Conservation (phyloP, 2,329 filamentous ascomycete genomes). For the Aphanocladium album region DNA sequence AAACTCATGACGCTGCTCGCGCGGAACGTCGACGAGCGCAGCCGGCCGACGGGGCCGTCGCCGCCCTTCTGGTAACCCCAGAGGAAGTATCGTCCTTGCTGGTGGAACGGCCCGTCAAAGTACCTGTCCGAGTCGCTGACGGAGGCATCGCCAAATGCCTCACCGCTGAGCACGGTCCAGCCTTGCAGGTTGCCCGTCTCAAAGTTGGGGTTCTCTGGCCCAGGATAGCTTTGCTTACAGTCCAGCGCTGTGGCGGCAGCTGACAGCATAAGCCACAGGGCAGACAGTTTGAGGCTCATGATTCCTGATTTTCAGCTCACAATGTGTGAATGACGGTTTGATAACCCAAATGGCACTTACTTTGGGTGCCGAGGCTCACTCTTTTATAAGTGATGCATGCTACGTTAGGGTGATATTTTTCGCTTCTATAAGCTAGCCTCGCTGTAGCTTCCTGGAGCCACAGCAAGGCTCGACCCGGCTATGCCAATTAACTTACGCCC, state of each 20-base stretch:
- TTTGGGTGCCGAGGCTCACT: neutral
- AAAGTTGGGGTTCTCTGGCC: constrained; percentile 21
- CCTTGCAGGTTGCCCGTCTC: constrained; percentile 23
- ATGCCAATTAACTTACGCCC: neutral
- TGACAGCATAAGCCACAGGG: neutral
- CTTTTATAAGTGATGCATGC: neutral
- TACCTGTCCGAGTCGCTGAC: constrained; percentile 19
- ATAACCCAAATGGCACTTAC: neutral
- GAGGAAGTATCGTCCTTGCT: constrained; percentile 22
- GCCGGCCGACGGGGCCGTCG: constrained; percentile 22
- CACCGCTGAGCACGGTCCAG: constrained; percentile 23
- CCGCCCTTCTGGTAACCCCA: constrained; percentile 22
- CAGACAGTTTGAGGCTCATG: neutral
- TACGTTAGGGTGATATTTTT: neutral
- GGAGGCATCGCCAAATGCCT: constrained; percentile 22
- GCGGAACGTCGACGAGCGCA: constrained; percentile 24
- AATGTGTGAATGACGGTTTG: neutral
- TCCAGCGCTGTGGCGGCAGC: neutral
- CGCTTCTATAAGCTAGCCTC: neutral
- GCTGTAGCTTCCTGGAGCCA: neutral
- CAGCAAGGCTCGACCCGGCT: neutral
- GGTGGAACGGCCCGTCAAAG: constrained; percentile 25
- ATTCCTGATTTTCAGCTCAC: neutral
- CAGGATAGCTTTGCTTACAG: neutral
- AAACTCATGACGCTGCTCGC: constrained; percentile 27